phyloP scores from a whole-genome alignment of 2,329 filamentous ascomycete genomes.

The Aspergillus hortae region DNA sequence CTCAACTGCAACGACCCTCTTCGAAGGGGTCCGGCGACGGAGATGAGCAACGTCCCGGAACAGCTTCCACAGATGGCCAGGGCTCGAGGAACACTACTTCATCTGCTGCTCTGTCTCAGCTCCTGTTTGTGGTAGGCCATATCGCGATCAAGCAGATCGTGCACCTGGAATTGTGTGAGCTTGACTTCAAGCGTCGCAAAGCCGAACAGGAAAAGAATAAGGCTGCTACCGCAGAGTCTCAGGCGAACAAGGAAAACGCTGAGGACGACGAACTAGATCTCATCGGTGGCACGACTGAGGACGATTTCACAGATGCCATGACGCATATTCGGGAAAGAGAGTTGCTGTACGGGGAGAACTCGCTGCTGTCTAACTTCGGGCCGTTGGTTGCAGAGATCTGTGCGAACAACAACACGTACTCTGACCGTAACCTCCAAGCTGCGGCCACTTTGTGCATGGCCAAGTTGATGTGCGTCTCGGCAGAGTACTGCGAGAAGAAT shows the following conservation, averaged over 20 bases:
- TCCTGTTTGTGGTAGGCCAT: slow-evolving; percentile 92
- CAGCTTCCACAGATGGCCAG: slow-evolving; percentile 31
- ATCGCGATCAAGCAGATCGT: slow-evolving; percentile 99
- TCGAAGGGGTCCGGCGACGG: slow-evolving; percentile 25
- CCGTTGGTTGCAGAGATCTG: slow-evolving; percentile 91
- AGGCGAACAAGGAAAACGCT: slow-evolving; percentile 54
- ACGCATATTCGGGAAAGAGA: slow-evolving; percentile 80
- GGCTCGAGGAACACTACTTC: slow-evolving; percentile 60
- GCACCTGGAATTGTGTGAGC: slow-evolving; percentile 92
- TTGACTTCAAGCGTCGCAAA: slow-evolving; percentile 96
- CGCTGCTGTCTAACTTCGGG: slow-evolving; percentile 84
- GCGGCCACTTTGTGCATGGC: slow-evolving; percentile 91
- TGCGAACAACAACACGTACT: slow-evolving; percentile 88
- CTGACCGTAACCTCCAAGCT: slow-evolving; percentile 84
- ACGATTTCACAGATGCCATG: slow-evolving; percentile 87
- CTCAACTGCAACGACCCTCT: slow-evolving; percentile 24
- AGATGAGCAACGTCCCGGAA: slow-evolving; percentile 33
- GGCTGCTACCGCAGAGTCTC: slow-evolving; percentile 39
- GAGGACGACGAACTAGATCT: slow-evolving; percentile 89
- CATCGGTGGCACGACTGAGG: slow-evolving; percentile 93
- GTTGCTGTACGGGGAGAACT: slow-evolving; percentile 75
- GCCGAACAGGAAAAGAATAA: slow-evolving; percentile 48
- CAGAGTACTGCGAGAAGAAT: slow-evolving; percentile 93
- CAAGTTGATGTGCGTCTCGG: slow-evolving; percentile 97
- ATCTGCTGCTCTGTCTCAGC: slow-evolving; percentile 74